Conservation (phyloP, 192 early-diverging fungal species). For the Coemansia sp. region DNA sequence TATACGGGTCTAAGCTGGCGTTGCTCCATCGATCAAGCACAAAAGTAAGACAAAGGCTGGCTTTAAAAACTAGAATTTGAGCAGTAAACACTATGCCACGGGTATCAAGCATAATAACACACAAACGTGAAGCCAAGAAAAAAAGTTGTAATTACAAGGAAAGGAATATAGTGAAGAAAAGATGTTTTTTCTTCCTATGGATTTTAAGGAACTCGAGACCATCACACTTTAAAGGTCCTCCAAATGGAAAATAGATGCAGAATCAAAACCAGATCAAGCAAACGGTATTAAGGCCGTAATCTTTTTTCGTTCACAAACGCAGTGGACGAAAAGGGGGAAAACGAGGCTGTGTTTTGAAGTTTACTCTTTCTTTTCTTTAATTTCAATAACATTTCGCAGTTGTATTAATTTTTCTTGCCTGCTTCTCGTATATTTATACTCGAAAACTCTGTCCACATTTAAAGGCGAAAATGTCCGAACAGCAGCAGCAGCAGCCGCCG, state of each 20-base stretch:
- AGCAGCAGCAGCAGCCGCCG: slow-evolving; percentile 3
- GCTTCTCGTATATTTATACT: too few species aligned
- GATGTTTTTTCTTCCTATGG: neutral
- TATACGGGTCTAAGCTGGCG: slow-evolving; percentile 39
- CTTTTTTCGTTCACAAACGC: neutral
- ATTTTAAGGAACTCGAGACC: too few species aligned
- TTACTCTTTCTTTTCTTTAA: too few species aligned
- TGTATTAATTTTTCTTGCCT: too few species aligned
- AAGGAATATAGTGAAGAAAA: neutral
- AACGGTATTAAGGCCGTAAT: neutral
- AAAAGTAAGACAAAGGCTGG: neutral
- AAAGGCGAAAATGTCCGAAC: slow-evolving; percentile 12
- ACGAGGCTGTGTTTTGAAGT: too few species aligned
- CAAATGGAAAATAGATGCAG: neutral
- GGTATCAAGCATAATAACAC: neutral
- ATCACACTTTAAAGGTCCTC: neutral
- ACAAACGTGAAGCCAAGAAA: neutral
- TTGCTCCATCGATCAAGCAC: slow-evolving; percentile 24
- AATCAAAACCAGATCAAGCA: slow-evolving; percentile 3
- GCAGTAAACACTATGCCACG: neutral
- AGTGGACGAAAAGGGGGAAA: too few species aligned
- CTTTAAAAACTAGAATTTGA: too few species aligned
- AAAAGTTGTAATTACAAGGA: neutral
- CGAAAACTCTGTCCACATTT: neutral
- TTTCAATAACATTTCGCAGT: too few species aligned